phyloP scores from a whole-genome alignment of 768 basidiomycete genomes.

The Pleurotus tuoliensis region DNA sequence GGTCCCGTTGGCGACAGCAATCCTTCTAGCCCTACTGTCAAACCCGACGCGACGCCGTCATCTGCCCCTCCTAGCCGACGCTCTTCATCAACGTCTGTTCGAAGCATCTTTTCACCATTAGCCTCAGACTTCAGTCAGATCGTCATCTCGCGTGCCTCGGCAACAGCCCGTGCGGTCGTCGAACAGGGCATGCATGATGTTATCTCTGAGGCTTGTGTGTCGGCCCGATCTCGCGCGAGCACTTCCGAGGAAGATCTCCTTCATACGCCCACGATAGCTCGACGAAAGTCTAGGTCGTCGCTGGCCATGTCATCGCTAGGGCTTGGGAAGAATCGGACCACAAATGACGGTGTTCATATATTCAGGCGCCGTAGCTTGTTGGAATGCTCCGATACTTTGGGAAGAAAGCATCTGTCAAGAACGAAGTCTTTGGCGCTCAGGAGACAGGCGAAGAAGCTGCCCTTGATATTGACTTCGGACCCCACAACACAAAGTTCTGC shows the following conservation, averaged over 20 bases:
- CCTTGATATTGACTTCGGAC: constrained; percentile 5
- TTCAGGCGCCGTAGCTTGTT: constrained; percentile 52
- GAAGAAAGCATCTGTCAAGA: constrained; percentile 20
- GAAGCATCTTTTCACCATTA: constrained; percentile 52
- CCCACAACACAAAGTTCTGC: constrained; percentile 12
- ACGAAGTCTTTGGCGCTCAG: constrained; percentile 19
- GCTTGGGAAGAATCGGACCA: constrained; percentile 55
- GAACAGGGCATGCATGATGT: constrained; percentile 81
- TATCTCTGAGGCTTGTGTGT: constrained; percentile 67
- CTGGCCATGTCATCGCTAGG: constrained; percentile 57
- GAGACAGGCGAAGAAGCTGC: constrained; percentile 30
- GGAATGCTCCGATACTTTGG: constrained; percentile 26
- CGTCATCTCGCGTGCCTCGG: constrained; percentile 64
- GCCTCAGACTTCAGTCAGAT: constrained; percentile 53
- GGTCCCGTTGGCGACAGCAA: constrained; percentile 27
- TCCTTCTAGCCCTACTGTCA: constrained; percentile 22
- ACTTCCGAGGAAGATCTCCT: constrained; percentile 63
- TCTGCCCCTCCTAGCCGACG: constrained; percentile 43
- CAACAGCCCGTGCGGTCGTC: constrained; percentile 61
- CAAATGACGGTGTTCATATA: constrained; percentile 69
- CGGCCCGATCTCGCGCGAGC: constrained; percentile 63
- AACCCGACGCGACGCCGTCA: constrained; percentile 19
- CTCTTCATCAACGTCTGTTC: constrained; percentile 62
- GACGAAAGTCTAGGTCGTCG: constrained; percentile 21
- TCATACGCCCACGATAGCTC: constrained; percentile 41